These are phyloP conservation scores for Rostrohypoxylon terebratum DNA, from an alignment of 495 filamentous ascomycete species.

Conservation along the genomic window DNA sequence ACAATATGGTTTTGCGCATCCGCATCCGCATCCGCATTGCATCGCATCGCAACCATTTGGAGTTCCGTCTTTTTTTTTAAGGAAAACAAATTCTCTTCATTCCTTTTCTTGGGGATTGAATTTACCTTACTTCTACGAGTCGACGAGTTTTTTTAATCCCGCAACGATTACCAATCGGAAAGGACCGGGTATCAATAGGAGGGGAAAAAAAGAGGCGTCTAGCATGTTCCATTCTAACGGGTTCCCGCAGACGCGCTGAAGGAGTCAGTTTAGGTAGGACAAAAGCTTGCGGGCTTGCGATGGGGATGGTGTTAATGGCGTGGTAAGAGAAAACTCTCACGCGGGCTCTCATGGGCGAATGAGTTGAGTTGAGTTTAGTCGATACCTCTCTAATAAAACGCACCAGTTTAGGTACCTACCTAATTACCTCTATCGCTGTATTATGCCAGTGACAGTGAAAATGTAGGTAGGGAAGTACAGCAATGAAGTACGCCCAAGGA, in stretches of 20 bases:
- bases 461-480: not conserved
- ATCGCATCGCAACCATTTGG: slow-evolving; percentile 5
- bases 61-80: not conserved
- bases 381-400: slow-evolving; percentile 5
- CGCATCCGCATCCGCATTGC: not conserved
- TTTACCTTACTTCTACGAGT: not conserved
- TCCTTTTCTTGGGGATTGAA: not conserved
- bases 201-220: not conserved
- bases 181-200: not conserved
- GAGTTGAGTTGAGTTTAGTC: not conserved
- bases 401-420: too few relatives aligned
- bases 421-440: not conserved
- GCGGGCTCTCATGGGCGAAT: not conserved
- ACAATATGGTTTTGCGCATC: not conserved
- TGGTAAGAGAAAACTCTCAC: not conserved
- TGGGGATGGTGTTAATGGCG: not conserved
- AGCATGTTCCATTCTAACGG: not conserved
- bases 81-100: not conserved
- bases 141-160: not conserved
- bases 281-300: not conserved
- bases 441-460: not conserved
- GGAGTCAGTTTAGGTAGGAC: not conserved
- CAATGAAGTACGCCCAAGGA: not conserved
- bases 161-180: not conserved
- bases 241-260: not conserved